Evolutionary conservation across 192 early-diverging fungal species (phyloP), one percentile per base, ranked within the genome.

Genomic region (Dispira simplex): DNA sequence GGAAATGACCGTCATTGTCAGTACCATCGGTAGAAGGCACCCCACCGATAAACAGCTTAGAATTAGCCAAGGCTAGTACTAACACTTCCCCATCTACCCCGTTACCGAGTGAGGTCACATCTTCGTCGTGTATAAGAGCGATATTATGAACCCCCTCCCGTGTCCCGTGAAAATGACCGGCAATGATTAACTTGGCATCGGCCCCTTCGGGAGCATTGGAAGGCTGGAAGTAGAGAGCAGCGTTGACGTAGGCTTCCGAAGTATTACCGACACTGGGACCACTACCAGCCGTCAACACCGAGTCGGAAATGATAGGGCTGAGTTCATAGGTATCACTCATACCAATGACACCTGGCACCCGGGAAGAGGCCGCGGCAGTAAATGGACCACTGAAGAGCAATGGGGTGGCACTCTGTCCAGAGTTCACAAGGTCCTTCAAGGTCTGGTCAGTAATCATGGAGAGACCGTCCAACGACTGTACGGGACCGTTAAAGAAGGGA

Each of bases 1-100:
- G 70, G 47, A 77, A 77, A 6, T 65, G 60, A 25, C 59, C 55
- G 0, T 28, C 44, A 20, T 46, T 57, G 11, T 63, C 23, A n/a
- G 13, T 44, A 0, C 62, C 64, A 3, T 65, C 16, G 11, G 46
- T 46, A 14, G 63, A 28, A 28, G 81, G 76, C 18, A 65, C 64
- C 23, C 84, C 81, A 48, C 82, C 82, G 28, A 84, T 72, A 59
- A 79, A 80, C 46, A 86, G 72, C 46, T 74, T 47, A 62, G 82
- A 72, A 39, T 81, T 68, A 23, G 72, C 70, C 10, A 79, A 71
- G 46, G 70, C 70, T 46, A 87, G 64, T 10, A 70, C 58, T 64
- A 70, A 72, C 16, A 87, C 71, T 46, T 77, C 69, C 28, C 80
- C 84, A 52, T 70, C 47, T 20, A 80, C 51, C 18, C 59, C 65